phyloP scores from a whole-genome alignment of 2,329 filamentous ascomycete genomes.

The Colletotrichum shisoi region DNA sequence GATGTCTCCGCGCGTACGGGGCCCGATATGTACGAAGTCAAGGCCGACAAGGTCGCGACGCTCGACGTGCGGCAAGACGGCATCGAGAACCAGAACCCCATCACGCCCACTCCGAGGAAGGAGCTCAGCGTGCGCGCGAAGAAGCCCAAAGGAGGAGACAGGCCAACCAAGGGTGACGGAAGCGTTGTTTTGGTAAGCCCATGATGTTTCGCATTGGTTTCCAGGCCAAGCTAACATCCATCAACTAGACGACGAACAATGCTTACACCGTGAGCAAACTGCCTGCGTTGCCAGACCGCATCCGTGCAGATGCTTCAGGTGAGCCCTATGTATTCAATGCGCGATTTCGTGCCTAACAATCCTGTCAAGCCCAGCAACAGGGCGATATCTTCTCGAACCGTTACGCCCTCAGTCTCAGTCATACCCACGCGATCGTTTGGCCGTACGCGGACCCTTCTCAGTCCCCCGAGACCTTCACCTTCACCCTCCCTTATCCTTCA shows the following conservation, averaged over 20 bases:
- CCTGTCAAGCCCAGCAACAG: conserved; percentile 65
- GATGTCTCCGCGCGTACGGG: conserved; percentile 48
- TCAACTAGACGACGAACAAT: conserved; percentile 75
- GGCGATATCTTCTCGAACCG: conserved; percentile 72
- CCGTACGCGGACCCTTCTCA: conserved; percentile 76
- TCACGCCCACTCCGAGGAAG: conserved; percentile 51
- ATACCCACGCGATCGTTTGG: conserved; percentile 87
- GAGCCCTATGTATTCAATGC: conserved; percentile 48
- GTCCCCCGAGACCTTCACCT: conserved; percentile 79
- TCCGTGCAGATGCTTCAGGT: conserved; percentile 73
- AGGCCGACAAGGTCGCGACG: conserved; percentile 60
- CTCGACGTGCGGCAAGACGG: conserved; percentile 57
- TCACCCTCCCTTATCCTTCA: conserved; percentile 78
- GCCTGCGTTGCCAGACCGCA: conserved; percentile 79
- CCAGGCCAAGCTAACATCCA: conserved; percentile 31
- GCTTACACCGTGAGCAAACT: conserved; percentile 87
- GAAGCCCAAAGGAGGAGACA: conserved; percentile 69
- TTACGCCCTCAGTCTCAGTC: conserved; percentile 82
- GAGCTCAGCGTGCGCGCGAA: conserved; percentile 69
- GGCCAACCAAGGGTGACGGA: conserved; percentile 71
- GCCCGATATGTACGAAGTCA: conserved; percentile 65
- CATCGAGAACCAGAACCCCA: conserved; percentile 53
- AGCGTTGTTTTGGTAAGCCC: conserved; percentile 70
- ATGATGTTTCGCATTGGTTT: conserved; percentile 19
- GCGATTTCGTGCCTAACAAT: conserved; percentile 41